Evolutionary conservation across 1,284 basidiomycete species (phyloP).

Genomic region (Ceratobasidium papillatum): DNA sequence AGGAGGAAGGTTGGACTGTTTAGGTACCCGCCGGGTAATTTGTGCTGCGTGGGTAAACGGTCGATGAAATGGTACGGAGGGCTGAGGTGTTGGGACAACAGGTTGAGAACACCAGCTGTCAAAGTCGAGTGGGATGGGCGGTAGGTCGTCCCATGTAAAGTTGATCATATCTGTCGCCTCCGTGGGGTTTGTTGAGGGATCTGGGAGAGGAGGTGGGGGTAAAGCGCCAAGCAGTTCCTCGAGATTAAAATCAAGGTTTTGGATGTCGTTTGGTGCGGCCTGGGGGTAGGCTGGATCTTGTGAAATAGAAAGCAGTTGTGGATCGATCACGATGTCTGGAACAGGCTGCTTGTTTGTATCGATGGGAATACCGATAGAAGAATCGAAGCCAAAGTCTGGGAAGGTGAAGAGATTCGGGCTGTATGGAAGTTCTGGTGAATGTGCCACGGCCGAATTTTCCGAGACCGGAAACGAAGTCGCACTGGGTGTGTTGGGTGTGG

Average conservation of each 20-base stretch:
- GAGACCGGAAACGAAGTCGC: not conserved
- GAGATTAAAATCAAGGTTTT: conserved; percentile 6
- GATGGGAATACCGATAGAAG: not conserved
- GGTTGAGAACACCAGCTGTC: not conserved
- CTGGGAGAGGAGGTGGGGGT: not conserved
- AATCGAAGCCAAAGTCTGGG: not conserved
- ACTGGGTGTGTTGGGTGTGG: conserved; percentile 14
- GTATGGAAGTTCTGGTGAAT: not conserved
- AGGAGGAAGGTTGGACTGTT: conserved; percentile 6
- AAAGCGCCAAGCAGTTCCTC: conserved; percentile 14
- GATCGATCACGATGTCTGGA: conserved; percentile 22
- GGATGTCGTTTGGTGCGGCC: not conserved
- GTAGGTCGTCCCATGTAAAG: conserved; percentile 3
- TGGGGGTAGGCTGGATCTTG: conserved; percentile 5
- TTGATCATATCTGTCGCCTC: not conserved
- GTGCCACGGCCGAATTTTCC: not conserved
- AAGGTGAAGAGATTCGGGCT: not conserved
- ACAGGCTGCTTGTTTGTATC: not conserved
- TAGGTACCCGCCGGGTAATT: not conserved
- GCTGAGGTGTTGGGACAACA: not conserved
- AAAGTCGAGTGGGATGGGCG: conserved; percentile 1
- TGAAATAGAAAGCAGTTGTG: conserved; percentile 13
- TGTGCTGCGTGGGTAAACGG: not conserved
- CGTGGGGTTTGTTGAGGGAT: not conserved
- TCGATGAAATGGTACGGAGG: not conserved